These are phyloP conservation scores for Calendula officinalis DNA, from an alignment of 129 eudicot genomes.

Conservation along the genomic window DNA sequence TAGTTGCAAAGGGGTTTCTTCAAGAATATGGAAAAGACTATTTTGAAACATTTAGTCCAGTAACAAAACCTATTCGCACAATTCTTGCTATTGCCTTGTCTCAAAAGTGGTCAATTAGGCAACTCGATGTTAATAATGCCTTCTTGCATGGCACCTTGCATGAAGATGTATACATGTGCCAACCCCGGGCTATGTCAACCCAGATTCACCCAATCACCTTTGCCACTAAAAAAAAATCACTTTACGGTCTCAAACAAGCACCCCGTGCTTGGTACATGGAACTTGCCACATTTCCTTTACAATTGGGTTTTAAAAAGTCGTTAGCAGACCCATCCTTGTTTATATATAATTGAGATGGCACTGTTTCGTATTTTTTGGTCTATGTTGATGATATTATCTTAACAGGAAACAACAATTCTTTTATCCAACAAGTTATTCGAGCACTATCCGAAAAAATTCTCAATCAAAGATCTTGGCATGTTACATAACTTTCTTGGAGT, in stretches of 20 bases:
- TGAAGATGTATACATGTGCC: conserved; percentile 23
- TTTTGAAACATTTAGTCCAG: no score
- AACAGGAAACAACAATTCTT: neutral
- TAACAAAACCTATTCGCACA: no score
- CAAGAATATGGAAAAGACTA: no score
- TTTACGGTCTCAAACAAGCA: conserved; percentile 5
- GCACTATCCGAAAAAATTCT: neutral
- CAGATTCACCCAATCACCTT: neutral
- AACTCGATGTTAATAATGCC: no score
- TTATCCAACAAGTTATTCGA: neutral
- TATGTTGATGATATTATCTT: conserved; percentile 25
- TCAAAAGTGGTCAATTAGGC: no score
- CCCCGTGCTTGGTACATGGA: conserved; percentile 14
- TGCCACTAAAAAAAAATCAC: neutral
- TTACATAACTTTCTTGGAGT: conserved; percentile 26
- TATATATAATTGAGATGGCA: neutral
- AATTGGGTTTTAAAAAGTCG: conserved; percentile 12
- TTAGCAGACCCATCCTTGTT: conserved; percentile 24
- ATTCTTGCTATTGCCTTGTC: no score
- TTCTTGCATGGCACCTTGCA: conserved; percentile 17
- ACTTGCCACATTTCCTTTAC: neutral
- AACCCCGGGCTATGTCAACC: conserved; percentile 16
- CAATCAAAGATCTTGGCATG: conserved; percentile 18
- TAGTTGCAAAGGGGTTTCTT: no score
- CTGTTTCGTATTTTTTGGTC: conserved; percentile 12